Evolutionary conservation across 176 grass and related monocot genomes (phyloP).

Genomic region (Elymus sibiricus): DNA sequence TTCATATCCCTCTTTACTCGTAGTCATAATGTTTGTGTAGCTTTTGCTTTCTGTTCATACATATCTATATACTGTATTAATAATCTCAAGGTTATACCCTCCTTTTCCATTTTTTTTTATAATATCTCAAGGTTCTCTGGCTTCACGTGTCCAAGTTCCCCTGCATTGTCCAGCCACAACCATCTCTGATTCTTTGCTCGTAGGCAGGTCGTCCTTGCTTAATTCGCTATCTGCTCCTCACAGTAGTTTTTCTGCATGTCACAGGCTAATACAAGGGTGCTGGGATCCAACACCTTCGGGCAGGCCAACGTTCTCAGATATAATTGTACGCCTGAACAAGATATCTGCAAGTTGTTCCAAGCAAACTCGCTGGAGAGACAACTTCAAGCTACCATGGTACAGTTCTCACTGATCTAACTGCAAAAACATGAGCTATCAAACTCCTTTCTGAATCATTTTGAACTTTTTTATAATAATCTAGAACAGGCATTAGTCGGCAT

Average conservation of each 20-base stretch:
- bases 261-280: conserved; percentile 82
- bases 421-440: background rate
- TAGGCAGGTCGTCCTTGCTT: background rate
- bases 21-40: background rate
- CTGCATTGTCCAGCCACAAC: background rate
- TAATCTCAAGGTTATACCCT: too few species aligned
- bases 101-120: too few species aligned
- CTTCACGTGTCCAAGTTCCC: background rate
- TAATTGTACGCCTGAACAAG: conserved; percentile 71
- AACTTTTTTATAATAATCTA: background rate
- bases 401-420: conserved; percentile 2
- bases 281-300: conserved; percentile 60
- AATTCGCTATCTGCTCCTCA: background rate
- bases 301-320: conserved; percentile 75
- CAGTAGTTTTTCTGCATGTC: background rate
- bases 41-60: background rate
- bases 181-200: background rate
- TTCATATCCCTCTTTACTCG: background rate
- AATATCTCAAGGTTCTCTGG: background rate
- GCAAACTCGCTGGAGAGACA: conserved; percentile 67
- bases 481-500: background rate
- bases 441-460: background rate
- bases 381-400: conserved; percentile 81
- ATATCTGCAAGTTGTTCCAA: conserved; percentile 43
- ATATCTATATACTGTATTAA: background rate